Conservation (phyloP, 768 basidiomycete species). For the Psilocybe cubensis region DNA sequence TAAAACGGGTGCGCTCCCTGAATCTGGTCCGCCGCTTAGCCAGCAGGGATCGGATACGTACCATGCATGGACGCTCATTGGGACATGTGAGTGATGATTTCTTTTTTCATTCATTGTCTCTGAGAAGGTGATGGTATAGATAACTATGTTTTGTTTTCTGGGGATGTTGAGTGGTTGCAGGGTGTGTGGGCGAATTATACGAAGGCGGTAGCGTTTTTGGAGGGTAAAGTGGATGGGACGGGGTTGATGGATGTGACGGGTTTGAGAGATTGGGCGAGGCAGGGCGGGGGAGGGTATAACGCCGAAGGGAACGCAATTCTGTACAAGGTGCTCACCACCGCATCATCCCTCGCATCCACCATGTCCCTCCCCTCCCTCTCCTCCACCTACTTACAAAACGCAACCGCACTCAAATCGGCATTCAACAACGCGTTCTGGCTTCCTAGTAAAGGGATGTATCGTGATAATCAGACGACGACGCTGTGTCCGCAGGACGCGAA, state of each 20-base stretch:
- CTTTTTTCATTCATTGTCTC: neutral
- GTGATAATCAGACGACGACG: constrained; percentile 56
- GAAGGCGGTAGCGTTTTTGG: constrained; percentile 56
- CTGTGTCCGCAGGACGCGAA: constrained; percentile 62
- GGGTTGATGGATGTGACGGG: constrained; percentile 62
- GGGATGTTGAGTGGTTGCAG: constrained; percentile 54
- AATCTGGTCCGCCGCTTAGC: constrained; percentile 53
- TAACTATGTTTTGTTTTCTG: constrained; percentile 61
- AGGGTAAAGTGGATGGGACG: constrained; percentile 49
- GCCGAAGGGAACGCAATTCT: constrained; percentile 59
- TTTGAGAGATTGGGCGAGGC: constrained; percentile 58
- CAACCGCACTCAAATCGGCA: constrained; percentile 47
- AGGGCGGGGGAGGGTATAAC: constrained; percentile 59
- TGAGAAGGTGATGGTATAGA: constrained; percentile 29
- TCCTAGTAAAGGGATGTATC: constrained; percentile 48
- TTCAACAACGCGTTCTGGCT: constrained; percentile 62
- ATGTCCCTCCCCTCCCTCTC: constrained; percentile 39
- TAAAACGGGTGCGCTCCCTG: constrained; percentile 55
- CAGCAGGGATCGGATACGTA: constrained; percentile 56
- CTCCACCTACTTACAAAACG: constrained; percentile 43
- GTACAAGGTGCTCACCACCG: constrained; percentile 53
- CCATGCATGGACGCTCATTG: constrained; percentile 63
- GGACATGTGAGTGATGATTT: constrained; percentile 39
- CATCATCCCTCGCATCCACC: constrained; percentile 45
- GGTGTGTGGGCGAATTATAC: constrained; percentile 59